Base-by-base conservation (phyloP, 2,329 filamentous ascomycete genomes). In the Phoma sp. region DNA sequence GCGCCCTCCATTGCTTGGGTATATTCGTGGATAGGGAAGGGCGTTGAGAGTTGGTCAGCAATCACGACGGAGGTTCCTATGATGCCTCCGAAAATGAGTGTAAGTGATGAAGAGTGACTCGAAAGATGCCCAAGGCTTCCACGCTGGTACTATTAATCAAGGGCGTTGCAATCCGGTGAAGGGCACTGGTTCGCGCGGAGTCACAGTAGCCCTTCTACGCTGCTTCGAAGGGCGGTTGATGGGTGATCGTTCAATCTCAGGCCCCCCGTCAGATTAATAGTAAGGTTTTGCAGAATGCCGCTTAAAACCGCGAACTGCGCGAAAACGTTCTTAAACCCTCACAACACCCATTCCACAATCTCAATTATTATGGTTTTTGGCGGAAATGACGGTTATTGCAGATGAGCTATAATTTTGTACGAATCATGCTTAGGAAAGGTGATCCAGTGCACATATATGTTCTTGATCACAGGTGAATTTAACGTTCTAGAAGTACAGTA, bases 61-160 rank as follows among this genome's bases (percentile, higher is more conserved):
- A 55, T 65, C 54, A 65, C 62, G 34, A 42, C 52, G 32, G 56
- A 60, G 47, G 54, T 49, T 55, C 43, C 56, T 57, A 36, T 59
- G 53, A 43, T 49, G 54, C 33, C 60, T 65, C 62, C 56, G 52
- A 51, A 49, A 52, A 57, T 57, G 65, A 69, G 60, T 52, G 61
- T 64, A 37, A 56, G 65, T 70, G 66, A 67, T 60, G 34, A 47
- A 61, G 47, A 61, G 61, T 67, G 67, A 67, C 55, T 68, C 60
- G 63, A 60, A 64, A n/a, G n/a, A 60, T 32, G 67, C 67, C 68
- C 71, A 53, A 71, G 67, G 65, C 63, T 51, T 60, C 20, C 59
- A 54, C 43, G 36, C 53, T 32, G 54, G 39, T 42, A 56, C 62
- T 62, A 67, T 66, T 66, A 58, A 49, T 62, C 59, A 65, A 65